phyloP scores from a whole-genome alignment of 2,329 filamentous ascomycete species.

The Huntiella abstrusa region DNA sequence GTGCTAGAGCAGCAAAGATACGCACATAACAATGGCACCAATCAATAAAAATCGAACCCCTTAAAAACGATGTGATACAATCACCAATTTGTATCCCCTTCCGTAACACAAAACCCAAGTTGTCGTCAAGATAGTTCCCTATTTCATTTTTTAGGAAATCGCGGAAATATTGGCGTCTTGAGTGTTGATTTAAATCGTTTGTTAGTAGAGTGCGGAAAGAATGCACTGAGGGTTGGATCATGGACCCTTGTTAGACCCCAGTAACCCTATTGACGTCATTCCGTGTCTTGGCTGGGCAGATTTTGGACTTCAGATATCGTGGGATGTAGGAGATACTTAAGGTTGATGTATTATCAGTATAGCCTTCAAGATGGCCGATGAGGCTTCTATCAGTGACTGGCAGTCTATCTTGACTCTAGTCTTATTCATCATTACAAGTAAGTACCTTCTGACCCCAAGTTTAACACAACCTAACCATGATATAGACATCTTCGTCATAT shows the following conservation, averaged over 20 bases:
- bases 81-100: background rate
- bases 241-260: too few species aligned
- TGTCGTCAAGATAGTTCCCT: background rate
- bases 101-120: background rate
- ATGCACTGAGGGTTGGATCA: too few species aligned
- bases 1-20: background rate
- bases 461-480: background rate
- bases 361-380: background rate
- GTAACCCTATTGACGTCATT: too few species aligned
- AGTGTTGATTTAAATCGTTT: background rate
- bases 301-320: too few species aligned
- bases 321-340: too few species aligned
- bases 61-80: too few species aligned
- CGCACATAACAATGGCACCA: background rate
- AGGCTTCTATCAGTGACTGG: constrained; percentile 36
- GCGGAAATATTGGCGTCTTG: background rate
- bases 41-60: too few species aligned
- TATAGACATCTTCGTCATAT: constrained; percentile 48
- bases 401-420: constrained; percentile 51
- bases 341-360: background rate
- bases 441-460: constrained; percentile 19
- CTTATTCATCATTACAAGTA: constrained; percentile 51
- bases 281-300: too few species aligned
- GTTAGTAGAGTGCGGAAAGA: too few species aligned
- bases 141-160: background rate